Evolutionary conservation across 768 basidiomycete species (phyloP), one percentile per base, ranked within the genome.

Genomic region (Boletus rubroflammeus): DNA sequence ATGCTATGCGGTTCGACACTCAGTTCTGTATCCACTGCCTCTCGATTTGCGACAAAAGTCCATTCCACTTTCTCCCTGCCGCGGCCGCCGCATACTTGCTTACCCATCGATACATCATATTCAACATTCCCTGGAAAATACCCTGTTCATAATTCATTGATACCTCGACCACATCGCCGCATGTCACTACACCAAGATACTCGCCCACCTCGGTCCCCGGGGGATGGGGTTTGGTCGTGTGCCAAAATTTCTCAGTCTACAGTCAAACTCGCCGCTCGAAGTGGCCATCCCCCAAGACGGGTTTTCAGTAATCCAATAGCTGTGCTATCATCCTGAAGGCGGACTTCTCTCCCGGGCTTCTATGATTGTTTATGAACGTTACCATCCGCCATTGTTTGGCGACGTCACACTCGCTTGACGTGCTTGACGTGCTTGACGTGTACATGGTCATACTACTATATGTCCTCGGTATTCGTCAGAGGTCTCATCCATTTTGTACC

Each of bases 161-260:
- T 47, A 40, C 38, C 49, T 23, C 65, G 21, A 32, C 9, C 54
- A 48, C 54, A 34, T 34, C 65, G 57, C 0, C 57, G 52, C 44
- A 28, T 40, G 28, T 60, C 57, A 32, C 46, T 56, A 26, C 52
- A 41, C 1, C 46, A 54, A 26, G 53, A 61, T 23, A 36, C 32
- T 13, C 45, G 31, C 35, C 40, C 43, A 47, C 44, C 55, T 40
- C 53, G n/a, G 8, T 44, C 52, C 6, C 35, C 58, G 5, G 57
- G 47, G 49, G 55, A 60, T 23, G 35, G 8, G 31, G 26, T 68
- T 29, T 69, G 68, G 68, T 68, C 68, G 32, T 69, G 68, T 60
- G 68, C 68, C 31, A 69, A 72, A 46, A 69, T 69, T 13, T 59
- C 68, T 0, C 68, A 51, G 25, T 69, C 68, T 34, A 21, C 54